Conservation (phyloP, 768 basidiomycete species). For the Hericium coralloides region DNA sequence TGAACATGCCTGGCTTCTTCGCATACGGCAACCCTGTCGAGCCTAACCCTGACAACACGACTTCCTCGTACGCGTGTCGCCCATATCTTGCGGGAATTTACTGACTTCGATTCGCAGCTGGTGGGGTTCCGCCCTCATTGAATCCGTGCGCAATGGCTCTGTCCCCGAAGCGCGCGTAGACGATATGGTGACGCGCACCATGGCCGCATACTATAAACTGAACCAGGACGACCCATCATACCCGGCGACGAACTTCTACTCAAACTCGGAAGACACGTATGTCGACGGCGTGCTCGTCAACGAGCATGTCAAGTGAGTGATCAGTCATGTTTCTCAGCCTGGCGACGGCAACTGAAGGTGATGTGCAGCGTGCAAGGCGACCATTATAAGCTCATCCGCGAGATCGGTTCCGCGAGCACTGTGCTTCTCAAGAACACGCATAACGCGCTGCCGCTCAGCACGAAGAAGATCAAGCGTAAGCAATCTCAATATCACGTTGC, state of each 20-base stretch:
- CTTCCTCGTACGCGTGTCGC: not conserved
- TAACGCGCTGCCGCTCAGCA: constrained; percentile 47
- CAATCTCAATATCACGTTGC: not conserved
- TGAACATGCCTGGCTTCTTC: constrained; percentile 45
- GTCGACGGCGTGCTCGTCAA: constrained; percentile 42
- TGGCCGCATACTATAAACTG: constrained; percentile 63
- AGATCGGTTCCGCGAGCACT: constrained; percentile 66
- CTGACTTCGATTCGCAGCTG: constrained; percentile 38
- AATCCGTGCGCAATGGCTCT: constrained; percentile 60
- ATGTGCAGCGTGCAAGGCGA: constrained; percentile 44
- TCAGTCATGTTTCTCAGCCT: not conserved
- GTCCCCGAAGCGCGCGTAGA: constrained; percentile 57
- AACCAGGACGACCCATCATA: constrained; percentile 54
- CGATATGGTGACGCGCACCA: constrained; percentile 78
- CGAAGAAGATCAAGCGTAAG: not conserved
- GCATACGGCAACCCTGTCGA: not conserved
- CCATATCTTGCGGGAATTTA: constrained; percentile 25
- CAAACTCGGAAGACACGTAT: constrained; percentile 28
- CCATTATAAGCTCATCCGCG: constrained; percentile 57
- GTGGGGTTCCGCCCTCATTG: constrained; percentile 61
- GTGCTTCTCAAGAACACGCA: constrained; percentile 69
- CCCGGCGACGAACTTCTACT: constrained; percentile 66
- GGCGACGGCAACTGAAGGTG: not conserved
- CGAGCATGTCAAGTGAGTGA: constrained; percentile 39
- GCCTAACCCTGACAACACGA: not conserved